Conservation (phyloP, 305 asterid genomes). For the Fraxinus greggii region DNA sequence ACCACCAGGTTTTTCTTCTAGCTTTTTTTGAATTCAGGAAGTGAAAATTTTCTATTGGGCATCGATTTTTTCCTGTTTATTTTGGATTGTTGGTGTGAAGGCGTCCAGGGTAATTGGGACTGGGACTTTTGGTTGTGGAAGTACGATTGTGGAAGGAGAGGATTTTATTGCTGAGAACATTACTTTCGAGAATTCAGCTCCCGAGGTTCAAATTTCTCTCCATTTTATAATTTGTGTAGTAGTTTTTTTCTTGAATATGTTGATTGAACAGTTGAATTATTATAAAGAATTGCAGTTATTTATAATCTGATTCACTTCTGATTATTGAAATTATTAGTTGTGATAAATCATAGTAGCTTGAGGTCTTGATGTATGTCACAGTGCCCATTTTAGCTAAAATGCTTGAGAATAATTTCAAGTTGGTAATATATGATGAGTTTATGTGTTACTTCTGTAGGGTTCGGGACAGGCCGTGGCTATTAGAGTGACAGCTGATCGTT, state of each 20-base stretch:
- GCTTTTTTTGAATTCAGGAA: neutral
- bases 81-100: conserved; percentile 18
- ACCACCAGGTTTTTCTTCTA: conserved; percentile 57
- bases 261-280: neutral
- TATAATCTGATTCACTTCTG: neutral
- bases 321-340: neutral
- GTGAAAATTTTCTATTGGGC: neutral
- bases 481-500: conserved; percentile 90
- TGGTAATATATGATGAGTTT: conserved; percentile 9
- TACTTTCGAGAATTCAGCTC: conserved; percentile 85
- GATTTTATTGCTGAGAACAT: conserved; percentile 94
- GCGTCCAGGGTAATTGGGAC: conserved; percentile 84
- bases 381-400: neutral
- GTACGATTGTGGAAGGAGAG: conserved; percentile 81
- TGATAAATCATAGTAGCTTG: conserved; percentile 1
- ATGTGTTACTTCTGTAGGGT: conserved; percentile 42
- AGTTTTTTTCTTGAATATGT: neutral
- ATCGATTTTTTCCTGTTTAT: neutral
- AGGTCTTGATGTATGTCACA: neutral
- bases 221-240: neutral
- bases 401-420: neutral
- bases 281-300: neutral
- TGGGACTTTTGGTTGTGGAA: conserved; percentile 95
- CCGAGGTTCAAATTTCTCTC: conserved; percentile 43
- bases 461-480: conserved; percentile 97